Base-by-base conservation (phyloP, 305 asterid species). In the Andrographis paniculata region DNA sequence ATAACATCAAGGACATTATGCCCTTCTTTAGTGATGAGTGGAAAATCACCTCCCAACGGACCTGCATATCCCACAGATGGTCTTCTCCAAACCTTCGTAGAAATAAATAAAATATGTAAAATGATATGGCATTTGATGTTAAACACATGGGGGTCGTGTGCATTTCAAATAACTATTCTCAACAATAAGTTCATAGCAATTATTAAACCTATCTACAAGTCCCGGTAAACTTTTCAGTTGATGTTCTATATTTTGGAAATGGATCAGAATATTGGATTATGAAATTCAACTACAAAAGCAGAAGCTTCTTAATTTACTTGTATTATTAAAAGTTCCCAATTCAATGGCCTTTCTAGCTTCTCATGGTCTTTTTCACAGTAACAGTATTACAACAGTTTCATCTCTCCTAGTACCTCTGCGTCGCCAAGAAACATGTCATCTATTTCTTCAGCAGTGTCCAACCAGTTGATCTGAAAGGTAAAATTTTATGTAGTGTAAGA, bases 341-440 rank as follows among this genome's bases (percentile, higher is more conserved):
- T n/a, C n/a, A n/a, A n/a, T n/a, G n/a, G n/a, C n/a, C n/a, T n/a
- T n/a, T n/a, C n/a, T n/a, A n/a, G n/a, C n/a, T n/a, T n/a, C n/a
- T n/a, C n/a, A n/a, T n/a, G n/a, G n/a, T n/a, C n/a, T n/a, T n/a
- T n/a, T n/a, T n/a, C n/a, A n/a, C n/a, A n/a, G n/a, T n/a, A n/a
- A n/a, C n/a, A n/a, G n/a, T n/a, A n/a, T n/a, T n/a, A n/a, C n/a
- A n/a, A n/a, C n/a, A n/a, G n/a, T n/a, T n/a, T n/a, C n/a, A n/a
- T n/a, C n/a, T n/a, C n/a, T n/a, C n/a, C n/a, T n/a, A n/a, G 53
- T 64, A 82, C 94, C 94, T 83, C 94, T n/a, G 91, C 91, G 72
- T 83, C 94, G 20, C 94, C 94, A 14, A 83, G 80, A 63, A 83
- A 83, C 35, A 83, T 63, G 56, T 83, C 87, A 20, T 77, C 94